These are phyloP conservation scores for Trypanosoma congolense DNA, from an alignment of 208 protist species.

Conservation along the genomic window DNA sequence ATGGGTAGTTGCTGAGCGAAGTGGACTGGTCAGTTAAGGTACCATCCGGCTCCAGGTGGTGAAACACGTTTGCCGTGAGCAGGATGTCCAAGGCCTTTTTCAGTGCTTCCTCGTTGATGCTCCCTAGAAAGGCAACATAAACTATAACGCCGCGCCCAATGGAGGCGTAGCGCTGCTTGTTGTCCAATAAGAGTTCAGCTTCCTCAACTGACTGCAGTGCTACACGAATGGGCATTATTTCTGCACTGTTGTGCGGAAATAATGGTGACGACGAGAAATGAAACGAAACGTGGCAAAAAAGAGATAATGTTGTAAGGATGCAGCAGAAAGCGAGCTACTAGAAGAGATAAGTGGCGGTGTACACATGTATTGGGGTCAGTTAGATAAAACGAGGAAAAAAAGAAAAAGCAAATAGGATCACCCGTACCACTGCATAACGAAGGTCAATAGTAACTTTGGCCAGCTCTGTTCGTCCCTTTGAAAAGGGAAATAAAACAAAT, in stretches of 20 bases:
- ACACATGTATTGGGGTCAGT: too few species aligned
- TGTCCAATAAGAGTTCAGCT: constrained; percentile 68
- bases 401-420: too few species aligned
- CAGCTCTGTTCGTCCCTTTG: too few species aligned
- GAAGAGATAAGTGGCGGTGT: too few species aligned
- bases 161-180: constrained; percentile 52
- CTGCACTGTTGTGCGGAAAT: too few species aligned
- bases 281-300: background rate
- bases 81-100: constrained; percentile 41
- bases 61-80: constrained; percentile 71
- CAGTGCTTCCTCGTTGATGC: constrained; percentile 43
- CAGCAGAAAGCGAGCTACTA: too few species aligned
- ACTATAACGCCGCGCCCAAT: constrained; percentile 59
- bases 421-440: too few species aligned
- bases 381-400: too few species aligned
- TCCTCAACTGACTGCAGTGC: constrained; percentile 73
- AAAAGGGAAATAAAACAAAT: too few species aligned
- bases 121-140: constrained; percentile 69
- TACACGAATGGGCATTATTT: constrained; percentile 59
- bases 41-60: constrained; percentile 43
- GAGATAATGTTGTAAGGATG: too few species aligned
- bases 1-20: constrained; percentile 38
- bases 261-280: background rate
- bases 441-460: too few species aligned
- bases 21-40: constrained; percentile 16